Percentiles rank a stretch among this genome's conserved stretches.
Evolutionary conservation across 495 filamentous ascomycete species (phyloP).

Genomic region (Penicillium taxi): DNA sequence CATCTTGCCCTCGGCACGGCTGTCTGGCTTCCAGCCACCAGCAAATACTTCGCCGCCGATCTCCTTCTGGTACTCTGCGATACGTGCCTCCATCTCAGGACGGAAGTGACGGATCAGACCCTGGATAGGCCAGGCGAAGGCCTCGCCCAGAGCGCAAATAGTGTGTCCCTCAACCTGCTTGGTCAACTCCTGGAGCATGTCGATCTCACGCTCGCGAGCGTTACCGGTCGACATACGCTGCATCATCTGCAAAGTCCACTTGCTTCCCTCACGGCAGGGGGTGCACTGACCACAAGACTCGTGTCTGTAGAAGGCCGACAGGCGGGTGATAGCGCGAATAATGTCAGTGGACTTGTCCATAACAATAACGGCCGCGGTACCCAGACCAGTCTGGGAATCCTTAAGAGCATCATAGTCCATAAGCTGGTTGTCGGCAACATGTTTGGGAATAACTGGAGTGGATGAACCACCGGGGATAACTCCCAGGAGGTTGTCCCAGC

Average conservation of each 20-base stretch:
- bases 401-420: slow-evolving; percentile 99
- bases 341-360: slow-evolving; percentile 98
- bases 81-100: slow-evolving; percentile 85
- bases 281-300: slow-evolving; percentile 98
- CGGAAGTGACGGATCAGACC: slow-evolving; percentile 96
- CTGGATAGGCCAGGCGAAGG: slow-evolving; percentile 97
- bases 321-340: slow-evolving; percentile 82
- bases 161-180: slow-evolving; percentile 99
- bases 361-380: slow-evolving; percentile 97
- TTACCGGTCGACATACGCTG: slow-evolving; percentile 84
- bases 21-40: slow-evolving; percentile 79
- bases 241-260: slow-evolving; percentile 99
- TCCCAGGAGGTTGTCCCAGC: slow-evolving; percentile 95
- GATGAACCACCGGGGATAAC: slow-evolving; percentile 95
- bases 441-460: slow-evolving; percentile 86
- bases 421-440: slow-evolving; percentile 81
- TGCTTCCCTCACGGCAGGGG: slow-evolving; percentile 92
- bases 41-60: slow-evolving; percentile 61
- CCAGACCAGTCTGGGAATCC: slow-evolving; percentile 92
- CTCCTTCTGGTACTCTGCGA: slow-evolving; percentile 62
- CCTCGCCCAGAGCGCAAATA: slow-evolving; percentile 95
- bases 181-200: slow-evolving; percentile 98
- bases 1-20: slow-evolving; percentile 68
- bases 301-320: slow-evolving; percentile 96
- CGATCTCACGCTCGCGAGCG: slow-evolving; percentile 84